Conservation (phyloP, 2,329 filamentous ascomycete genomes). For the Xylariaceae sp. region DNA sequence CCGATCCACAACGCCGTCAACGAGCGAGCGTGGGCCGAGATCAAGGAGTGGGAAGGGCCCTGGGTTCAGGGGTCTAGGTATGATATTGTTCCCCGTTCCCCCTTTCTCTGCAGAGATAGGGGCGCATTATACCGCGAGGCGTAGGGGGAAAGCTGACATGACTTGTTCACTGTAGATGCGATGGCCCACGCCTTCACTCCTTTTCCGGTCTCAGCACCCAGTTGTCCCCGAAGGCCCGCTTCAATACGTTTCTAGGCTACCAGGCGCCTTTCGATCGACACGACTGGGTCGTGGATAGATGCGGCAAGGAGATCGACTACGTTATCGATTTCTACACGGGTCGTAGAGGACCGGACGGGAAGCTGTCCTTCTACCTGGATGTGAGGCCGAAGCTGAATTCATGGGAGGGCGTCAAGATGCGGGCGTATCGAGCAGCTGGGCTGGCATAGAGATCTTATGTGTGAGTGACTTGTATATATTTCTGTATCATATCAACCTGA, state of each 20-base stretch:
- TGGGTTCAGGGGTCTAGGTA: slow-evolving; percentile 55
- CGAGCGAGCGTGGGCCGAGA: slow-evolving; percentile 91
- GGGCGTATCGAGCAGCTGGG: slow-evolving; percentile 47
- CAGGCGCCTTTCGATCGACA: slow-evolving; percentile 89
- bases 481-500: neutral
- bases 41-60: slow-evolving; percentile 79
- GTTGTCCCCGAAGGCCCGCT: slow-evolving; percentile 76
- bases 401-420: slow-evolving; percentile 66
- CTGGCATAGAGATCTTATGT: slow-evolving; percentile 32
- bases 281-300: slow-evolving; percentile 95
- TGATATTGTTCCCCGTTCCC: slow-evolving; percentile 14
- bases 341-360: slow-evolving; percentile 35
- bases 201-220: slow-evolving; percentile 70
- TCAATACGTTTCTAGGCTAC: slow-evolving; percentile 85
- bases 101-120: too few species aligned
- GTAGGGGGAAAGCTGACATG: too few species aligned
- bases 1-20: slow-evolving; percentile 99
- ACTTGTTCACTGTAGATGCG: slow-evolving; percentile 48
- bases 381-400: slow-evolving; percentile 65
- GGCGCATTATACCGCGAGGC: too few species aligned
- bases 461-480: neutral
- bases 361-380: slow-evolving; percentile 62
- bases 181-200: slow-evolving; percentile 75
- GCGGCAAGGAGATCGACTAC: slow-evolving; percentile 81
- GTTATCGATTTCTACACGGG: slow-evolving; percentile 98